Evolutionary conservation across 2,329 filamentous ascomycete genomes (phyloP).

Genomic region (Sphaerulina populicola): DNA sequence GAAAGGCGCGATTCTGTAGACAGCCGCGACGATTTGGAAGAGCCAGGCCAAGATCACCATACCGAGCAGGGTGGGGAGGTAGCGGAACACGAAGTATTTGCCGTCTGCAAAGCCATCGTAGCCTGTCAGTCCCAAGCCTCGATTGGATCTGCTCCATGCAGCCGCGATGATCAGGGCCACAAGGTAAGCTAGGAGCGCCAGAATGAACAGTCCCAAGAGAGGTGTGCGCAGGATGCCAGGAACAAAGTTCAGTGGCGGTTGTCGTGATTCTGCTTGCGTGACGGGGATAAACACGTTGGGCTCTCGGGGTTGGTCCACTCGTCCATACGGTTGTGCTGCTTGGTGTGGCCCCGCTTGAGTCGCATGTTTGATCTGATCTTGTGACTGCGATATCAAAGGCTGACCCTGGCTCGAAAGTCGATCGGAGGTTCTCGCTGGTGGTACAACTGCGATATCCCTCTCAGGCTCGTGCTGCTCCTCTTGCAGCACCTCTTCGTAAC

Average conservation of each 20-base stretch:
- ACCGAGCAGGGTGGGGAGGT: slow-evolving; percentile 71
- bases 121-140: slow-evolving; percentile 52
- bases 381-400: slow-evolving; percentile 10
- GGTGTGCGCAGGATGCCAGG: slow-evolving; percentile 62
- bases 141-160: slow-evolving; percentile 53
- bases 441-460: slow-evolving; percentile 10
- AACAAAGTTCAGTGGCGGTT: slow-evolving; percentile 53
- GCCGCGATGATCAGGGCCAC: slow-evolving; percentile 57
- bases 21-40: slow-evolving; percentile 62
- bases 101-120: slow-evolving; percentile 63
- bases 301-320: slow-evolving; percentile 11
- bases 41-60: slow-evolving; percentile 66
- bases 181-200: slow-evolving; percentile 56
- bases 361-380: slow-evolving; percentile 9
- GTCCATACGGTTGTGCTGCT: background rate
- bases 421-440: background rate
- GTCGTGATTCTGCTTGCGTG: slow-evolving; percentile 21
- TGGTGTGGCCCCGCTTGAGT: background rate
- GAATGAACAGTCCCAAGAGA: slow-evolving; percentile 53
- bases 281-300: slow-evolving; percentile 32
- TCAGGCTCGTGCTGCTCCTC: slow-evolving; percentile 16
- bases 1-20: slow-evolving; percentile 72
- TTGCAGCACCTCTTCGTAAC: slow-evolving; percentile 20
- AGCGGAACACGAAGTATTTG: slow-evolving; percentile 77
- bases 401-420: background rate